Base-by-base conservation (phyloP, 306 rosid species). In the Mucuna pruriens region DNA sequence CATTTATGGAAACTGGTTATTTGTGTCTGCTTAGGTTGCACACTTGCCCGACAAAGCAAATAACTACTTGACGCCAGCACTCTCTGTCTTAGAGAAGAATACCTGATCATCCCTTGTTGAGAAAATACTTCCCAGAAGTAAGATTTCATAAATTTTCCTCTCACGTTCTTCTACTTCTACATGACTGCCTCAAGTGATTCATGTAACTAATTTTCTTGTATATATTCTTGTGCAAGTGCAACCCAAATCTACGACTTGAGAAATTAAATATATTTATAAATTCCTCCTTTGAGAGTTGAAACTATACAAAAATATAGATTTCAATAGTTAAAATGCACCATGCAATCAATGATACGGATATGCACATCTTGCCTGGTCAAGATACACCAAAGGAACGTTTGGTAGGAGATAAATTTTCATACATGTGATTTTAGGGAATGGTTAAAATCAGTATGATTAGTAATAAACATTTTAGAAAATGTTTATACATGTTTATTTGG, bases 41-140 rank as follows among this genome's bases (percentile, higher is more conserved):
- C 98, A 95, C 89, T 87, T 93, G 90, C 99, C 98, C 2, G 98
- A 95, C 89, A 93, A 95, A 90, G 99, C 99, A 79, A 95, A 95
- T 83, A 95, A 95, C 88, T 95, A 95, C 84, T 78, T 95, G 89
- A 86, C 98, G 11, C 99, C 99, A 11, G 98, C 99, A 54, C 89
- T 95, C 7, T 93, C 98, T 7, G 97, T 87, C 83, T 80, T 95
- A 38, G 98, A 95, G 89, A 95, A 93, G 92, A 95, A 95, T 84
- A 95, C 99, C 20, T 95, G 87, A 94, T 80, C 62, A 23, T 64
- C 66, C 76, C 81, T 42, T 23, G 64, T 38, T 31, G 57, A 57
- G 81, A 48, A 25, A 16, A 44, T 34, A 42, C 83, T 70, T 81
- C 16, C 17, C n/a, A 6, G 6, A 57, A 17, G 29, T n/a, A 66